Percentiles rank a stretch among this genome's conserved stretches.
Evolutionary conservation across 2,329 filamentous ascomycete species (phyloP).

Genomic region (Curvularia eragrostidis): DNA sequence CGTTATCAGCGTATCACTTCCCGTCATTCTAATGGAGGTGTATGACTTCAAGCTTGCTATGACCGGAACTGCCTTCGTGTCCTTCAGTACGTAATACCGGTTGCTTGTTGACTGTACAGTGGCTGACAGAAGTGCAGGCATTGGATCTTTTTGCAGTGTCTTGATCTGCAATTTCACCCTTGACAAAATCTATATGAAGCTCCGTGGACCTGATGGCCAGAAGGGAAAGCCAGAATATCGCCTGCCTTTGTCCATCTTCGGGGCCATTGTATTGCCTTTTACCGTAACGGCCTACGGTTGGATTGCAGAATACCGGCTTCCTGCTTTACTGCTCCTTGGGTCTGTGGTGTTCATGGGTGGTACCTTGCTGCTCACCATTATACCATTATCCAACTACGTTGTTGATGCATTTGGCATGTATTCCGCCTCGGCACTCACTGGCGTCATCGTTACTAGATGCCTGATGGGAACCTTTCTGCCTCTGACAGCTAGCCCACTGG

Average conservation of each 20-base stretch:
- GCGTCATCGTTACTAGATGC: constrained; percentile 62
- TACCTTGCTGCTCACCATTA: constrained; percentile 54
- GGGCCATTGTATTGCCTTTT: constrained; percentile 56
- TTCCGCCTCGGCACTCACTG: constrained; percentile 64
- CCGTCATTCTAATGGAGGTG: constrained; percentile 50
- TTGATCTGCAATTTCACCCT: constrained; percentile 59
- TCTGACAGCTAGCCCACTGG: constrained; percentile 58
- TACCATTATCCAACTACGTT: constrained; percentile 63
- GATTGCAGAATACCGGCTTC: constrained; percentile 54
- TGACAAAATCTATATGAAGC: constrained; percentile 61
- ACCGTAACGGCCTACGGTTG: constrained; percentile 60
- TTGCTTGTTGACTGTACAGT: background rate
- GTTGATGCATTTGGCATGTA: constrained; percentile 65
- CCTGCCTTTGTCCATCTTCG: constrained; percentile 60
- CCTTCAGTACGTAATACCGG: constrained; percentile 55
- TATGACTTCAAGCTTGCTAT: constrained; percentile 58
- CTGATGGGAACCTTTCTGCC: constrained; percentile 65
- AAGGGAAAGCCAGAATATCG: constrained; percentile 61
- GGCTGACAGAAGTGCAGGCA: constrained; percentile 39
- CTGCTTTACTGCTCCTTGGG: constrained; percentile 55
- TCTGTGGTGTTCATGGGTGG: constrained; percentile 56
- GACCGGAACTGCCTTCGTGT: constrained; percentile 62
- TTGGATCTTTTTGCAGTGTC: constrained; percentile 59
- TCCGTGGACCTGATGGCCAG: constrained; percentile 52
- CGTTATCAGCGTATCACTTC: constrained; percentile 55